These are phyloP conservation scores for Marchantia paleacea DNA, from an alignment of 225 moss, liverwort and hornwort species.

Conservation along the genomic window DNA sequence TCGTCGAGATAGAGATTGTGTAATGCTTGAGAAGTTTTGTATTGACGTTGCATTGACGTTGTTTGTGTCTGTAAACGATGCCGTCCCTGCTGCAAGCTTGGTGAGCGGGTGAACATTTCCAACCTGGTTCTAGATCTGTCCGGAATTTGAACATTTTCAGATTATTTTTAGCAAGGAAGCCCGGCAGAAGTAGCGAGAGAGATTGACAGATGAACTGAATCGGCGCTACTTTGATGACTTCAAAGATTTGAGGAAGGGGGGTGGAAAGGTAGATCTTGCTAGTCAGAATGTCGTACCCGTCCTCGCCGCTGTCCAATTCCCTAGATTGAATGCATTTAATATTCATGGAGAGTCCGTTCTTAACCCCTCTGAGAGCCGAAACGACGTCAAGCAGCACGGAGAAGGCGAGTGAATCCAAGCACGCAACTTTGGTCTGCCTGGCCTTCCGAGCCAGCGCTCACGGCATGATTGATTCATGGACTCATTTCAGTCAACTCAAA, in stretches of 20 bases:
- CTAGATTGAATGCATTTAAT: constrained; percentile 24
- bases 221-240: constrained; percentile 50
- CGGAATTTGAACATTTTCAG: constrained; percentile 38
- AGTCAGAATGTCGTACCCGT: constrained; percentile 47
- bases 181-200: constrained; percentile 41
- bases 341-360: constrained; percentile 23
- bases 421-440: constrained; percentile 37
- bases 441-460: constrained; percentile 45
- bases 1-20: no score
- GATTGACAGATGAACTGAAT: constrained; percentile 53
- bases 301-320: constrained; percentile 40
- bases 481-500: constrained; percentile 10
- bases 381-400: constrained; percentile 17
- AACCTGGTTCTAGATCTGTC: background rate
- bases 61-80: background rate
- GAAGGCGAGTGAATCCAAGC: background rate
- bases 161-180: constrained; percentile 43
- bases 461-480: constrained; percentile 46
- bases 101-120: background rate
- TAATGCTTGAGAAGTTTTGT: no score
- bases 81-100: background rate
- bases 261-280: constrained; percentile 48
- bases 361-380: constrained; percentile 22
- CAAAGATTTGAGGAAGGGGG: constrained; percentile 40
- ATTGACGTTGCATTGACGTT: no score